Evolutionary conservation across 345 rosid genomes (phyloP), one percentile per base, ranked within the genome.

Genomic region (Citrus medica): DNA sequence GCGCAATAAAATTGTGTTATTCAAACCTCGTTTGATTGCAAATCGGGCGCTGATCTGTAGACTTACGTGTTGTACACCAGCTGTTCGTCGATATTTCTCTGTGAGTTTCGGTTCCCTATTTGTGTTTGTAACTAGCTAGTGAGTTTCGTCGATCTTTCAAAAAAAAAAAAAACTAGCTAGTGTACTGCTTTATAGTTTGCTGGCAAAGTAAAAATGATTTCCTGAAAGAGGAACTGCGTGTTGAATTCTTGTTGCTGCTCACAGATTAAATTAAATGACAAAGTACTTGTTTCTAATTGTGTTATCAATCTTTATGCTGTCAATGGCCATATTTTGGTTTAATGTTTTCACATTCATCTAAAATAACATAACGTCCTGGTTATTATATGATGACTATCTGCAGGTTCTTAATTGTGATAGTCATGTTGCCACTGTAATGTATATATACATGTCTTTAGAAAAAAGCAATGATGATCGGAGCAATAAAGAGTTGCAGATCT

Each of bases 391-490:
- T 68, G 33, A 76, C 22, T 35, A 28, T 35, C 13, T n/a, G 78
- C 60, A 67, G 71, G 42, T 63, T 46, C 60, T 28, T 7, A n/a
- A 21, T 62, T 53, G 37, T 9, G 58, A n/a, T 3, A 22, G 27
- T 33, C 13, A 5, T 35, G 51, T 42, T 71, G 64, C 46, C 16
- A 2, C 28, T 2, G 25, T 33, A 30, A 32, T 14, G 28, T 64
- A 30, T 10, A 1, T n/a, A 6, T 13, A 3, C 13, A 7, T n/a
- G 35, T 48, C 38, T 28, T 51, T 21, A 37, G 32, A 24, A 27
- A 32, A 21, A 46, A 22, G n/a, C 13, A 25, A 76, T 88, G 89
- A 79, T 83, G 21, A 56, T 64, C 74, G 66, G 80, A 27, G 74
- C 83, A 59, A 63, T 80, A 3, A 71, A 32, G 48, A 16, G 88